phyloP scores from a whole-genome alignment of 2,329 filamentous ascomycete genomes.

The Stagonosporopsis vannaccii region DNA sequence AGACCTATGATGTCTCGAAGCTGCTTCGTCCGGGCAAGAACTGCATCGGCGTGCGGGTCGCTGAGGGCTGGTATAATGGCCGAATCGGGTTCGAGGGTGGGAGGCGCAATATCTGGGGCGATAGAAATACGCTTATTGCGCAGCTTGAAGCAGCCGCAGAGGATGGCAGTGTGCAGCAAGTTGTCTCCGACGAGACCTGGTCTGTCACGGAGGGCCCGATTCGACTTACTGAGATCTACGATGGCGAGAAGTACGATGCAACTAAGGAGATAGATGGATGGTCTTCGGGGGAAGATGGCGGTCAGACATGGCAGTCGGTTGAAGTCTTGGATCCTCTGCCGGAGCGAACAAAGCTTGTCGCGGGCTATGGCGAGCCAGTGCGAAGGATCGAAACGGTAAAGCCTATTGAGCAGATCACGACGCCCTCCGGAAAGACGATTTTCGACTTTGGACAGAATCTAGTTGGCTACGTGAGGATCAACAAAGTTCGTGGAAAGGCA shows the following conservation, averaged over 20 bases:
- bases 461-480: slow-evolving; percentile 5
- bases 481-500: not conserved
- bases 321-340: not conserved
- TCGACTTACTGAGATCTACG: slow-evolving; percentile 55
- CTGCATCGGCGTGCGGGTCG: not conserved
- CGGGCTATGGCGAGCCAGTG: not conserved
- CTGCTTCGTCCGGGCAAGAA: not conserved
- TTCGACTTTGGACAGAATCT: slow-evolving; percentile 11
- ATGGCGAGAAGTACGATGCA: slow-evolving; percentile 61
- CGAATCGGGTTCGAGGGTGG: slow-evolving; percentile 2
- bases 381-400: not conserved
- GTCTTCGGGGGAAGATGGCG: not conserved
- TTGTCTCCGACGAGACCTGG: not conserved
- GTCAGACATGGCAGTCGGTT: not conserved
- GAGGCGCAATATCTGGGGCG: slow-evolving; percentile 7
- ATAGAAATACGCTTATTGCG: not conserved
- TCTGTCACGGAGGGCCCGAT: not conserved
- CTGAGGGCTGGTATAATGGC: slow-evolving; percentile 4
- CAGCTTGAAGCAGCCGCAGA: not conserved
- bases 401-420: not conserved
- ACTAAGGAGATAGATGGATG: slow-evolving; percentile 39
- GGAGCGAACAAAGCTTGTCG: not conserved
- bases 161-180: not conserved
- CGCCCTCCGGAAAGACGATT: not conserved
- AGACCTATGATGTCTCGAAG: not conserved